Base-by-base conservation (phyloP, 2,329 filamentous ascomycete genomes). In the Monosporascus sp. region DNA sequence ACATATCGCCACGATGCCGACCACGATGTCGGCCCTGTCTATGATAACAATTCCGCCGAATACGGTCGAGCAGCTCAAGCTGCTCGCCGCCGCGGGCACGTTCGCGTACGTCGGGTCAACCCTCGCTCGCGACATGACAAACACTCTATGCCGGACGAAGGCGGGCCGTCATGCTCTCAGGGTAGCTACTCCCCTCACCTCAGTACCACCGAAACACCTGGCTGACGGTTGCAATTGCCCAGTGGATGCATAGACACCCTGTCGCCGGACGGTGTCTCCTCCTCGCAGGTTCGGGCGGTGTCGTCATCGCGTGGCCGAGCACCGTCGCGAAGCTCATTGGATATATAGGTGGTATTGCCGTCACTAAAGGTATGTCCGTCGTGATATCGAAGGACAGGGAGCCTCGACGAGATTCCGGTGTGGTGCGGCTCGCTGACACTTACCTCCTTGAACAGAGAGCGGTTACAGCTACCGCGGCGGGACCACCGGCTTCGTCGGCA, bases 61-160 rank as follows among this genome's bases (percentile, higher is more conserved):
- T 18, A 39, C 38, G 31, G 17, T 14, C 17, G 47, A 49, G n/a
- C 31, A 49, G 47, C 31, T 38, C 4, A 49, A 38, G 31, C n/a
- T 49, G 47, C 5, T 49, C 47, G 47, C 47, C 14, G 47, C 35
- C 18, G 31, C 47, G n/a, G 18, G n/a, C 14, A 22, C 47, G 3
- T 49, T 49, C 47, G 20, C 47, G 17, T 49, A 49, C 31, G 47
- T 49, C 31, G 47, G 47, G 31, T 36, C 47, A 35, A 49, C 47
- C 9, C 24, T 49, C 35, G 35, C 31, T 14, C 22, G 27, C 47
- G 47, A 49, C 20, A 49, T 49, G n/a, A 17, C 24, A n/a, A n/a
- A 49, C 31, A 14, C 18, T 3, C n/a, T 49, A 24, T 35, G n/a
- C 47, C 35, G 31, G 17, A 49, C 47, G n/a, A 24, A 27, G n/a